phyloP scores from a whole-genome alignment of 1,284 basidiomycete species.

The Apiotrichum gamsii region DNA sequence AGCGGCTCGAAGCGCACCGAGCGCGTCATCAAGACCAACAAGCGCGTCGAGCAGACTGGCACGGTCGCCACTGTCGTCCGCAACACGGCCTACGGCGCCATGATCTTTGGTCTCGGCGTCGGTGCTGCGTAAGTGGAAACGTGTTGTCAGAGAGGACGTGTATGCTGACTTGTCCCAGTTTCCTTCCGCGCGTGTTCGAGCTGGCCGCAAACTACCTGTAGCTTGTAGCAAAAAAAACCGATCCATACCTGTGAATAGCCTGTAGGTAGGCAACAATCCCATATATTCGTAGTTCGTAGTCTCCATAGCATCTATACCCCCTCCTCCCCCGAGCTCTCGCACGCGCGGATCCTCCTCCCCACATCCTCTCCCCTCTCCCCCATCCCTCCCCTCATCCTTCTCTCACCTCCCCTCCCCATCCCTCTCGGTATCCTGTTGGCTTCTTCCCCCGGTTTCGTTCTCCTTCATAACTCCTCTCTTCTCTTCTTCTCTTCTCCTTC shows the following conservation, averaged over 20 bases:
- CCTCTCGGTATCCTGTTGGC: neutral
- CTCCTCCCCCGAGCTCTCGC: neutral
- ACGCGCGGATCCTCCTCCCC: neutral
- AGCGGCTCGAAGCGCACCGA: slow-evolving; percentile 24
- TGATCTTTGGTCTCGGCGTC: slow-evolving; percentile 43
- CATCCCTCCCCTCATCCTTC: neutral
- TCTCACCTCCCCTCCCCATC: neutral
- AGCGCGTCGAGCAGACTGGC: slow-evolving; percentile 26
- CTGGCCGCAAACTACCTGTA: slow-evolving; percentile 2
- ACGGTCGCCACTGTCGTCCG: slow-evolving; percentile 25
- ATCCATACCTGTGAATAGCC: neutral
- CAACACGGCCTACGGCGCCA: slow-evolving; percentile 40
- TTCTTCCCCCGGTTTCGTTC: neutral
- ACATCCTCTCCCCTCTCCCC: neutral
- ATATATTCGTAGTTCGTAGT: slow-evolving; percentile 1
- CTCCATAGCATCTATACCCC: neutral
- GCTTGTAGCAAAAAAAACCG: neutral
- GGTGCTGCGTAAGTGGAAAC: slow-evolving; percentile 38
- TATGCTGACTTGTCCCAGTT: neutral
- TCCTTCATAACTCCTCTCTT: neutral
- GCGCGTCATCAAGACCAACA: slow-evolving; percentile 38
- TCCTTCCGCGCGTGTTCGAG: neutral
- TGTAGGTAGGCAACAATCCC: too few relatives aligned
- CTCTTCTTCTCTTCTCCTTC: neutral
- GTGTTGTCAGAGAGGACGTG: too few relatives aligned